Evolutionary conservation across 176 grass and related monocot genomes (phyloP), one percentile per base, ranked within the genome.

Genomic region (Ampelocalamus luodianensis): DNA sequence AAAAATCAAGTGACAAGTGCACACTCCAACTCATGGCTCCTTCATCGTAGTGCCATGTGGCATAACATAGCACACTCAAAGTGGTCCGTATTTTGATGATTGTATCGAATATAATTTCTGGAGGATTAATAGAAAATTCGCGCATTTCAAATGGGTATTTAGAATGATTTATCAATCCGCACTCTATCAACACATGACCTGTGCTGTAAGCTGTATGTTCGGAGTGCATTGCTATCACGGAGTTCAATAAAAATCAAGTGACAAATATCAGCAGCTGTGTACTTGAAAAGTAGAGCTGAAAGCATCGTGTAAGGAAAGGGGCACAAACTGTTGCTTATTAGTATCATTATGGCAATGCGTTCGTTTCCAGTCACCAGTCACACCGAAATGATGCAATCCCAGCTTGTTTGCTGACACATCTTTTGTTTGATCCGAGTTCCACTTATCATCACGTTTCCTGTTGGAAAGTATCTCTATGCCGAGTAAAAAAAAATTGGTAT

Each of bases 291-390:
- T 13, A 34, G 53, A 46, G 63, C 72, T 46, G 88, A 77, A 34
- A 82, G 79, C 59, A 34, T 18, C 51, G 68, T 84, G 68, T 11
- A 2, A 49, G 68, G 39, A 64, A 86, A 82, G 78, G 71, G 48
- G 20, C 58, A 43, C 14, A 42, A 86, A 65, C 71, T 71, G 54
- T 85, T 85, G 77, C 88, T 27, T 37, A 76, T 42, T 61, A 51
- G 40, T 18, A 49, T 75, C 68, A 58, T 74, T 68, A 84, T 81
- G 49, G 75, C 68, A 7, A 26, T 42, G 15, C 20, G 60, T 80
- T 80, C 4, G 59, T 85, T 89, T 89, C 76, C 68, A 5, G 50
- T 89, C 87, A 80, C 68, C 26, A 71, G 66, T 86, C 85, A 77
- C 64, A 54, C 71, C 65, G 22, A 70, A 69, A 74, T 89, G 67